Evolutionary conservation across 2,329 filamentous ascomycete species (phyloP), one percentile per base, ranked within the genome.

Genomic region (Chaetomium olivaceum): DNA sequence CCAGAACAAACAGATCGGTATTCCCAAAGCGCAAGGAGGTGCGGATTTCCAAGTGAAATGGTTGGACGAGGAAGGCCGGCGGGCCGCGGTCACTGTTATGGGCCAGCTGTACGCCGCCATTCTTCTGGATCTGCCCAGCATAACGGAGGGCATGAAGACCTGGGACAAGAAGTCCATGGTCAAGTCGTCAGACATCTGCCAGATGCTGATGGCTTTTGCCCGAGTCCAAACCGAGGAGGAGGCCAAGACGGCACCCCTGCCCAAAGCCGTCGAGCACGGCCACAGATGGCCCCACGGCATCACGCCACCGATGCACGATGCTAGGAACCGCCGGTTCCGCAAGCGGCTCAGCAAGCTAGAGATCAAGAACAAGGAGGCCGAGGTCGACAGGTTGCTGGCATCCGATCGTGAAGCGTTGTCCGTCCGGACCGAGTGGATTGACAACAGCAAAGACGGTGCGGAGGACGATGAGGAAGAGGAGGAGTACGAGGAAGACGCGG

Each of bases 121-220:
- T 23, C 82, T 96, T 76, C 89, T 96, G 9, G 92, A 96, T 72
- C 79, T 97, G 36, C 93, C 93, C 0, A 95, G 91, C 66, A 91
- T 97, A 65, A 89, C 93, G 5, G 93, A 97, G 75, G 90, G 89
- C 8, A 93, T 95, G 90, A 97, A 97, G 81, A 93, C 91, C 66
- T 97, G 92, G 91, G 93, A 96, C 75, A 89, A 89, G 73, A 92
- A 91, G 73, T 86, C 89, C 21, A 92, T 93, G 82, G 92, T 93
- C 81, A 97, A 97, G 79, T 91, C 91, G 9, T 90, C 91, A 36
- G 93, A 97, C 74, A 87, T 96, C 39, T 92, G 90, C 71, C 92
- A 96, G 79, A 96, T 97, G 91, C 84, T 96, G 43, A 80, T 96
- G 8, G 91, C 94, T 1, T 86, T 93, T 65, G 89, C 90, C 9